Base-by-base conservation (phyloP, 164 flowering plant species). In the Berberis thunbergii region DNA sequence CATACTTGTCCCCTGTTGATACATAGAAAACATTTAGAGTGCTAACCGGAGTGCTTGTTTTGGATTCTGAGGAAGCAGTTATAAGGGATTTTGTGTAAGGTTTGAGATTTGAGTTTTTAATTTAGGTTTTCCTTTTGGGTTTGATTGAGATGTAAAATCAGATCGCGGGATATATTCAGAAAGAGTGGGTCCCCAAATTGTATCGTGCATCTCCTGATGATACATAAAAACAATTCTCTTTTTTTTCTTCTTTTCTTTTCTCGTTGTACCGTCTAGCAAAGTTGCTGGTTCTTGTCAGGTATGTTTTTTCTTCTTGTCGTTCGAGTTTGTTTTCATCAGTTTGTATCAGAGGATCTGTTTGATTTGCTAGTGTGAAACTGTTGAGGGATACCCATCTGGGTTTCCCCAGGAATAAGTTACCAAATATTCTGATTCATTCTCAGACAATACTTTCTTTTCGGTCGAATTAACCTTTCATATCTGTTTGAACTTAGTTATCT, bases 81-180 rank as follows among this genome's bases (percentile, higher is more conserved):
- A 65, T 70, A 67, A 72, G 66, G 75, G 72, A 68, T 72, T 78
- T 72, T 64, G 59, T 80, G 73, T 67, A 74, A 73, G 77, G 79
- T 78, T 76, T 78, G 77, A 71, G 78, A 59, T 69, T 72, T 64
- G 59, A 64, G 61, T 79, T 70, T 69, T 70, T 41, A 5, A 50
- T 11, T 45, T 70, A 72, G 79, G 66, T 69, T 76, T 77, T 68
- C 59, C 64, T 70, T 62, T 49, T 70, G 69, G 69, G 65, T 76
- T 74, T 71, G 70, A 67, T 73, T 73, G 73, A 76, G 79, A 63
- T 77, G 81, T 79, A 76, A 74, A 77, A 74, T 75, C 81, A 64
- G 74, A 66, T 71, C 46, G 68, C 72, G 66, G 78, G 70, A 69
- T 69, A 68, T 70, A 71, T 68, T 58, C 72, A 72, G 67, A 65